These are phyloP conservation scores for Acrocalymma vagum DNA, from an alignment of 2,329 filamentous ascomycete species.

Conservation along the genomic window DNA sequence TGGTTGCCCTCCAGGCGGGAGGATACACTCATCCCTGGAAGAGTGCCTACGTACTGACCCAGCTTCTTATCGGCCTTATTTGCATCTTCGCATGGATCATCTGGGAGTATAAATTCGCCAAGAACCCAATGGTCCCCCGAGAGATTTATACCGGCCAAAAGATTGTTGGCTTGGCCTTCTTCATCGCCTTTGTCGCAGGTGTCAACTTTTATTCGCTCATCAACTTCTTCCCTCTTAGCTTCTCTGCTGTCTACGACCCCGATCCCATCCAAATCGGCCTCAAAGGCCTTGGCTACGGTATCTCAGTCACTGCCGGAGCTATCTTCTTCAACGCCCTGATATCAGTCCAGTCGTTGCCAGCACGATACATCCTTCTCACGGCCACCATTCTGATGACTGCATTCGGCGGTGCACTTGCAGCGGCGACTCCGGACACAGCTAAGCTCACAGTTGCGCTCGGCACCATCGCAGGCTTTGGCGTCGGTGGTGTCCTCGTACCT, in stretches of 20 bases:
- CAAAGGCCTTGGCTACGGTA: conserved; percentile 69
- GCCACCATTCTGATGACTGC: conserved; percentile 72
- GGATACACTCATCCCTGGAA: conserved; percentile 61
- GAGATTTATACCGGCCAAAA: conserved; percentile 32
- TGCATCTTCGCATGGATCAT: conserved; percentile 58
- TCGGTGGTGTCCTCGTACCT: conserved; percentile 73
- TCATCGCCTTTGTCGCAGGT: conserved; percentile 43
- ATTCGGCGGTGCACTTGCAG: conserved; percentile 65
- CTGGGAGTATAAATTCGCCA: conserved; percentile 52
- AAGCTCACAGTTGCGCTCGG: conserved; percentile 64
- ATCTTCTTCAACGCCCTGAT: conserved; percentile 66
- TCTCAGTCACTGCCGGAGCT: conserved; percentile 70
- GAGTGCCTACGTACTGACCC: conserved; percentile 62
- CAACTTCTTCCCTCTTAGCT: conserved; percentile 43
- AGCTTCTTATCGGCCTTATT: conserved; percentile 59
- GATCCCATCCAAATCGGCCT: conserved; percentile 70
- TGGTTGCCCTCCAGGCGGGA: too few species aligned
- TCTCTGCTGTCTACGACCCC: conserved; percentile 54
- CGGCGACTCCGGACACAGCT: conserved; percentile 59
- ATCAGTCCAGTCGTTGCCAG: conserved; percentile 65
- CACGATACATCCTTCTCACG: conserved; percentile 66
- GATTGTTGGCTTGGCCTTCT: conserved; percentile 35
- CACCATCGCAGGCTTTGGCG: conserved; percentile 68
- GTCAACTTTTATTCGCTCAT: conserved; percentile 43
- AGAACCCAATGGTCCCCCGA: conserved; percentile 54